These are phyloP conservation scores for Zymoseptoria brevis DNA, from an alignment of 2,329 filamentous ascomycete genomes.

Conservation along the genomic window DNA sequence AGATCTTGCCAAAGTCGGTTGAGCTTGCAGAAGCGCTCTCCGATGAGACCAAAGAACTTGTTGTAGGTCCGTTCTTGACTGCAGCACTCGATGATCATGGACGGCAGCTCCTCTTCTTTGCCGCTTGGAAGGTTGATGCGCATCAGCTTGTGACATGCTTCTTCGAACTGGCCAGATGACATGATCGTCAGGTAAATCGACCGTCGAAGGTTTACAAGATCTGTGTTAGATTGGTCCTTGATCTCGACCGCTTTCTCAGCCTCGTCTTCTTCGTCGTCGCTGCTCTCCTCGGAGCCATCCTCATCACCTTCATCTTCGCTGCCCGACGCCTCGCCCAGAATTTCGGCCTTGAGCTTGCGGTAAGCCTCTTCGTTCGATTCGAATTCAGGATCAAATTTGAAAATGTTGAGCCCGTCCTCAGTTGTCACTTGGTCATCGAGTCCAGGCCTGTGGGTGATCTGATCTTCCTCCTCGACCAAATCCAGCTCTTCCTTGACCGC, in stretches of 20 bases:
- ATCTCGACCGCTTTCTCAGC: constrained; percentile 79
- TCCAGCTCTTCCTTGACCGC: constrained; percentile 88
- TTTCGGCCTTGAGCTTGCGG: constrained; percentile 82
- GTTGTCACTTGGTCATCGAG: constrained; percentile 78
- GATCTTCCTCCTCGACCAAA: constrained; percentile 93
- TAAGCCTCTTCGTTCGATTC: constrained; percentile 88
- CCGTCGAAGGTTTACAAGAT: constrained; percentile 83
- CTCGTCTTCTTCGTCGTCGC: constrained; percentile 57
- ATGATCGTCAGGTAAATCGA: constrained; percentile 98
- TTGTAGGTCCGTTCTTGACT: constrained; percentile 95
- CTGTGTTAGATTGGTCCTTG: constrained; percentile 94
- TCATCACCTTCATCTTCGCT: constrained; percentile 71
- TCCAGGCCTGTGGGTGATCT: constrained; percentile 81
- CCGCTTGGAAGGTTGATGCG: constrained; percentile 74
- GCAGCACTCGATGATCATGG: constrained; percentile 96
- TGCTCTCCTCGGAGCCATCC: constrained; percentile 58
- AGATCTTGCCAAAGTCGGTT: constrained; percentile 91
- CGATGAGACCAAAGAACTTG: constrained; percentile 93
- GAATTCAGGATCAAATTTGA: constrained; percentile 87
- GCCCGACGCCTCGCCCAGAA: constrained; percentile 70
- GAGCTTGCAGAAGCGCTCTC: constrained; percentile 89
- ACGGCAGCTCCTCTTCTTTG: constrained; percentile 81
- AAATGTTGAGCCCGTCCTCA: constrained; percentile 85
- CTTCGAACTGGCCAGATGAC: constrained; percentile 91
- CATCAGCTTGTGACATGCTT: constrained; percentile 95